Evolutionary conservation across 176 grass and related monocot species (phyloP).

Genomic region (Oryza meyeriana): DNA sequence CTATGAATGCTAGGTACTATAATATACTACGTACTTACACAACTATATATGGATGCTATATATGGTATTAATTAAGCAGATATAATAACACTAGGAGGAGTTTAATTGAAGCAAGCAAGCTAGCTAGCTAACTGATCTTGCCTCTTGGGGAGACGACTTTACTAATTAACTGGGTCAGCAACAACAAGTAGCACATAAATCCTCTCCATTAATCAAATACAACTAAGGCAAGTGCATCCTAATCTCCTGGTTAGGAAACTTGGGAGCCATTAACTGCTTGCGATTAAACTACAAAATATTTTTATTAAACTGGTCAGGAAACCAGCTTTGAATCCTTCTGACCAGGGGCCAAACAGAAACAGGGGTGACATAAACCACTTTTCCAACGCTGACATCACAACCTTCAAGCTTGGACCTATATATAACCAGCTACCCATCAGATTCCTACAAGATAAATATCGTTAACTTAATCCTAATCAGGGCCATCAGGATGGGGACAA

Average conservation of each 20-base stretch:
- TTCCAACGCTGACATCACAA: slow-evolving; percentile 29
- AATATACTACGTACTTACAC: no score
- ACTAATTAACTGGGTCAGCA: neutral
- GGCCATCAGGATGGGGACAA: neutral
- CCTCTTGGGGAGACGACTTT: neutral
- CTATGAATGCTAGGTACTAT: no score
- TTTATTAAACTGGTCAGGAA: neutral
- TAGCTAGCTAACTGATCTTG: neutral
- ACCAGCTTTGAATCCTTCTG: neutral
- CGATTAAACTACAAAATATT: neutral
- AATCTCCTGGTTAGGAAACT: neutral
- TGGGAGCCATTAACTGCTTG: neutral
- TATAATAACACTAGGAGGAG: neutral
- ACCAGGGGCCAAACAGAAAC: neutral
- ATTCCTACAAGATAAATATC: neutral
- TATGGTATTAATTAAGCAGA: no score
- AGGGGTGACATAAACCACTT: slow-evolving; percentile 10
- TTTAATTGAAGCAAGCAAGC: neutral
- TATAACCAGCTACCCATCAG: neutral
- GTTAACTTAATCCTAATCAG: neutral
- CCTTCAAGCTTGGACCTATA: neutral
- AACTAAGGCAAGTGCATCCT: neutral
- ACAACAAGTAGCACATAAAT: neutral
- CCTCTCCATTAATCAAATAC: neutral
- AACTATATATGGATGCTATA: no score